Evolutionary conservation across 345 rosid species (phyloP), one percentile per base, ranked within the genome.

Genomic region (Citrus mangshanensis): DNA sequence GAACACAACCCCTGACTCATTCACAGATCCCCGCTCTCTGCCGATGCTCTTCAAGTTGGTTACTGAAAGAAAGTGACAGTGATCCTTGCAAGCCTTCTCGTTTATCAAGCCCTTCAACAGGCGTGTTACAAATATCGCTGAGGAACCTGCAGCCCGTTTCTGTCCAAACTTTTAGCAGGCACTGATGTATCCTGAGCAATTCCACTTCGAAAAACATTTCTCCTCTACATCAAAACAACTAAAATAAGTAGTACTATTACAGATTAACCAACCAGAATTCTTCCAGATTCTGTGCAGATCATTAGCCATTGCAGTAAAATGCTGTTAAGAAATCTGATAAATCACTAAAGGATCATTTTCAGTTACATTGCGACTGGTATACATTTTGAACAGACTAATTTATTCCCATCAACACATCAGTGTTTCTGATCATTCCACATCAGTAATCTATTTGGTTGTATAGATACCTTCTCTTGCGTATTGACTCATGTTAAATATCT

Each of bases 1-100:
- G 56, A 40, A 46, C 18, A 38, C 35, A n/a, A 32, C 35, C 55
- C 79, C 73, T 3, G 72, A 42, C 70, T 80, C 73, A 35, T 69
- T 70, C 63, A 32, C 5, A 12, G 25, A 38, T 13, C 56, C 14
- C 12, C 66, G 2, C 10, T 38, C 37, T 73, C 64, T 83, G 67
- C 60, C 64, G n/a, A 76, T 81, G 49, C 73, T 76, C 65, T 80
- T 86, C 88, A 81, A 70, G 54, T 62, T 70, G 56, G 84, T 83
- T 70, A 83, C 83, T n/a, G 81, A 68, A 25, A 86, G 84, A 70
- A 83, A 85, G 70, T 79, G 81, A 7, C 86, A 81, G 59, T 72
- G 79, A 14, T 73, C 81, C 60, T 63, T 56, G 61, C 81, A 72
- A 6, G 88, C 80, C 72, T 83, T 86, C 54, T 78, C 82, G n/a